Conservation (phyloP, 192 early-diverging fungal genomes). For the Chytriomyces sp. region DNA sequence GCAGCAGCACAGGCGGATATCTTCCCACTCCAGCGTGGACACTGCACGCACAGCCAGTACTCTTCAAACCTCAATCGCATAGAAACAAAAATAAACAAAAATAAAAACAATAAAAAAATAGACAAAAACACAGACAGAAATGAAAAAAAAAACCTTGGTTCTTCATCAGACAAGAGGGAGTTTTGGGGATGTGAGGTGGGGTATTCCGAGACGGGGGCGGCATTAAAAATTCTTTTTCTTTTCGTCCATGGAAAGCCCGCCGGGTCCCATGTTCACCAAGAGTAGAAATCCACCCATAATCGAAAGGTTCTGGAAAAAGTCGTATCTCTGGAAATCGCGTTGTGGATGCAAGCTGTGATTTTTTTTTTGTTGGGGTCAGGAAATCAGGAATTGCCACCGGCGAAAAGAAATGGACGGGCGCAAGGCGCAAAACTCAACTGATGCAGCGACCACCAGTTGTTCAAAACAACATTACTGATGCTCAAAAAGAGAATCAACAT, state of each 20-base stretch:
- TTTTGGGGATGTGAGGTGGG: too few relatives aligned
- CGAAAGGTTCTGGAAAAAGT: conserved; percentile 97
- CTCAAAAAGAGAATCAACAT: conserved; percentile 88
- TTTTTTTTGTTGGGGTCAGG: background rate
- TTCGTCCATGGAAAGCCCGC: conserved; percentile 93
- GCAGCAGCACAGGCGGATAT: too few relatives aligned
- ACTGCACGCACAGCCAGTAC: too few relatives aligned
- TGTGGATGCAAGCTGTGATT: conserved; percentile 35
- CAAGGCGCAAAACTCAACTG: conserved; percentile 39
- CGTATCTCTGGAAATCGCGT: conserved; percentile 92
- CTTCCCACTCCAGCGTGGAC: too few relatives aligned
- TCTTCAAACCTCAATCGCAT: too few relatives aligned
- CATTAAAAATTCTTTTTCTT: conserved; percentile 95
- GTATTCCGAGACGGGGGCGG: too few relatives aligned
- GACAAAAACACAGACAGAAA: too few relatives aligned
- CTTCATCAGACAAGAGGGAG: too few relatives aligned
- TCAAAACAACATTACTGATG: conserved; percentile 88
- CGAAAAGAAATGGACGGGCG: background rate
- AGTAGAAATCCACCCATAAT: conserved; percentile 96
- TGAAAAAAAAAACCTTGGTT: too few relatives aligned
- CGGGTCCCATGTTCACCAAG: conserved; percentile 86
- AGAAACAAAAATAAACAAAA: too few relatives aligned
- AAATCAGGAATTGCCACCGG: background rate
- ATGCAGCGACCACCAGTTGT: conserved; percentile 95
- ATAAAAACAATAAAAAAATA: too few relatives aligned